Evolutionary conservation across 2,329 filamentous ascomycete genomes (phyloP).

Genomic region (Ampelomyces quisqualis): DNA sequence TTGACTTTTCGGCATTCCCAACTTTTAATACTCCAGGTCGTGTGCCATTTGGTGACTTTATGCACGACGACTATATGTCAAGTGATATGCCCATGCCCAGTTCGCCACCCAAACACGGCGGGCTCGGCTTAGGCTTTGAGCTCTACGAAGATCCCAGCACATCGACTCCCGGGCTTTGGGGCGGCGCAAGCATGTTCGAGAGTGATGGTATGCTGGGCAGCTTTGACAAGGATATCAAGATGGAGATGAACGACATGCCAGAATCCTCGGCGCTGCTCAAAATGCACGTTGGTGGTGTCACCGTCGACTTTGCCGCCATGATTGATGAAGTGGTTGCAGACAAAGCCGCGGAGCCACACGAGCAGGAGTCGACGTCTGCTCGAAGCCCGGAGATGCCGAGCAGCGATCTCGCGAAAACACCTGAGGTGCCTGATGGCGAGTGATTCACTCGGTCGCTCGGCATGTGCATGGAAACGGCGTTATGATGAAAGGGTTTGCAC

Average conservation of each 20-base stretch:
- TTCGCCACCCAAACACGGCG: constrained; percentile 32
- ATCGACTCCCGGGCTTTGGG: constrained; percentile 38
- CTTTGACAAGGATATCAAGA: constrained; percentile 12
- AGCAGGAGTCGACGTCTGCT: no score
- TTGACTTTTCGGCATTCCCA: constrained; percentile 42
- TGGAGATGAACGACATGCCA: constrained; percentile 8
- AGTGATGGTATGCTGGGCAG: constrained; percentile 31
- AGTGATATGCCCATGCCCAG: constrained; percentile 43
- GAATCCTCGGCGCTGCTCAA: constrained; percentile 22
- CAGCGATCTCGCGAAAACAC: constrained; percentile 14
- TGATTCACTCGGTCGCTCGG: no score
- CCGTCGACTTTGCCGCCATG: constrained; percentile 40
- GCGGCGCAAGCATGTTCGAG: constrained; percentile 36
- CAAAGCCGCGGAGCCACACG: no score
- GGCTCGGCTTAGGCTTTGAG: constrained; percentile 31
- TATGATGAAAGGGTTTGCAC: background rate
- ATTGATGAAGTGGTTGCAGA: constrained; percentile 39
- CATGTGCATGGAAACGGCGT: background rate
- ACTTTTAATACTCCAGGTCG: constrained; percentile 34
- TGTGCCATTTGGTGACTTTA: constrained; percentile 31
- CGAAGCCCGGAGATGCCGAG: constrained; percentile 13
- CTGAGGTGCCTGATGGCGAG: constrained; percentile 13
- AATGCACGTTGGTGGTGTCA: constrained; percentile 32
- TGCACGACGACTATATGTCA: constrained; percentile 37
- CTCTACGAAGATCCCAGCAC: constrained; percentile 44